phyloP scores from a whole-genome alignment of 2,329 filamentous ascomycete genomes.

The Calonectria honghensis region DNA sequence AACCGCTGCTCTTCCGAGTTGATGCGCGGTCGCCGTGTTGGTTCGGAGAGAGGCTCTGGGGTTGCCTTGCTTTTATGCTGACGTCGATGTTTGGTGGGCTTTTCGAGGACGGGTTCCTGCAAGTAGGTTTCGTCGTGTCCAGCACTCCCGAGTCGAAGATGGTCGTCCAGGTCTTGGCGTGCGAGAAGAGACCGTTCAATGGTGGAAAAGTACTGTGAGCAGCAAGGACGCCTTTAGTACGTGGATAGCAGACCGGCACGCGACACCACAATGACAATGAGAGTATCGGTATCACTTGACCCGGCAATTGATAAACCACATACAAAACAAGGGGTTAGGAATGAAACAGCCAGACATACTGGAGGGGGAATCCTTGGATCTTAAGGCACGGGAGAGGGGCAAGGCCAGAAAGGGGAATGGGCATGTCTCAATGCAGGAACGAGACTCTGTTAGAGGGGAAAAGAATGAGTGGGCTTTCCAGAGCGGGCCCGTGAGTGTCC shows the following conservation, averaged over 20 bases:
- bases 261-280: slow-evolving; percentile 31
- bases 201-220: slow-evolving; percentile 80
- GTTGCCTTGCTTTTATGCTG: slow-evolving; percentile 44
- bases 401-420: slow-evolving; percentile 57
- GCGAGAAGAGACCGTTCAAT: slow-evolving; percentile 82
- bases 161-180: slow-evolving; percentile 60
- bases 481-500: slow-evolving; percentile 49
- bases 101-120: slow-evolving; percentile 40
- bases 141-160: slow-evolving; percentile 45
- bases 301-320: slow-evolving; percentile 35
- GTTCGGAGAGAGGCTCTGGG: slow-evolving; percentile 45
- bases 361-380: slow-evolving; percentile 50
- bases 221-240: slow-evolving; percentile 47
- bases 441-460: slow-evolving; percentile 52
- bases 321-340: slow-evolving; percentile 30
- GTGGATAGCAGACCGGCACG: slow-evolving; percentile 12
- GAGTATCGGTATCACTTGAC: slow-evolving; percentile 31
- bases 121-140: slow-evolving; percentile 45
- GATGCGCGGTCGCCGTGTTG: slow-evolving; percentile 57
- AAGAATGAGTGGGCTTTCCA: slow-evolving; percentile 48
- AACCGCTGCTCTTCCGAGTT: slow-evolving; percentile 78
- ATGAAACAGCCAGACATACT: slow-evolving; percentile 28
- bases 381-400: slow-evolving; percentile 53
- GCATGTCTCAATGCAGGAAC: slow-evolving; percentile 64
- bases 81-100: slow-evolving; percentile 43